Evolutionary conservation across 1,139 yeast genomes (phyloP).

Genomic region (Saccharomyces hybrid): DNA sequence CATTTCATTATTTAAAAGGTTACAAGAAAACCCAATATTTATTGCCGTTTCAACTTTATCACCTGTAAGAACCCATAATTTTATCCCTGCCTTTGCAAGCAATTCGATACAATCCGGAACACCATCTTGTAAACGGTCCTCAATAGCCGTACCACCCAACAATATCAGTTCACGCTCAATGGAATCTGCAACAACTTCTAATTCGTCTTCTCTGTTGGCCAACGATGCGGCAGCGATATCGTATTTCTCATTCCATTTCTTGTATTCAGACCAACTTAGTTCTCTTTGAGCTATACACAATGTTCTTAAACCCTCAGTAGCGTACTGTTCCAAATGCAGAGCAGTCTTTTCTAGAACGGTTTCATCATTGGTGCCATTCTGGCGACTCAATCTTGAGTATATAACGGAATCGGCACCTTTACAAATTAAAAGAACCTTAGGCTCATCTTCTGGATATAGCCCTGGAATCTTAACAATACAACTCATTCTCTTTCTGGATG

Average conservation of each 20-base stretch:
- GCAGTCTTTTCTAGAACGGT: conserved; percentile 57
- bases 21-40: conserved; percentile 94
- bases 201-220: conserved; percentile 65
- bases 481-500: no score
- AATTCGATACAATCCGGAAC: conserved; percentile 89
- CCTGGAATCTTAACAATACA: no score
- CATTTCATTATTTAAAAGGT: conserved; percentile 79
- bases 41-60: conserved; percentile 97
- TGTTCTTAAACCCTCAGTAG: conserved; percentile 95
- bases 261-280: conserved; percentile 51
- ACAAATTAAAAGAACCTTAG: conserved; percentile 54
- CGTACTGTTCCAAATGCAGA: conserved; percentile 79
- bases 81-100: conserved; percentile 84
- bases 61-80: conserved; percentile 95
- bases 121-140: conserved; percentile 90
- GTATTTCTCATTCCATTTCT: conserved; percentile 61
- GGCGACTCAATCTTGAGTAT: conserved; percentile 55
- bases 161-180: conserved; percentile 66
- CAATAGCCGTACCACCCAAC: conserved; percentile 96
- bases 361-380: conserved; percentile 30
- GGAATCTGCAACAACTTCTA: conserved; percentile 72
- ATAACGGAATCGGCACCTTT: conserved; percentile 96
- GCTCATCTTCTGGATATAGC: conserved; percentile 35
- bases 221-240: conserved; percentile 71
- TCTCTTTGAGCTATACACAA: conserved; percentile 84